These are phyloP conservation scores for Lagenidium sp. DNA, from an alignment of 352 stramenopile species.

Conservation along the genomic window DNA sequence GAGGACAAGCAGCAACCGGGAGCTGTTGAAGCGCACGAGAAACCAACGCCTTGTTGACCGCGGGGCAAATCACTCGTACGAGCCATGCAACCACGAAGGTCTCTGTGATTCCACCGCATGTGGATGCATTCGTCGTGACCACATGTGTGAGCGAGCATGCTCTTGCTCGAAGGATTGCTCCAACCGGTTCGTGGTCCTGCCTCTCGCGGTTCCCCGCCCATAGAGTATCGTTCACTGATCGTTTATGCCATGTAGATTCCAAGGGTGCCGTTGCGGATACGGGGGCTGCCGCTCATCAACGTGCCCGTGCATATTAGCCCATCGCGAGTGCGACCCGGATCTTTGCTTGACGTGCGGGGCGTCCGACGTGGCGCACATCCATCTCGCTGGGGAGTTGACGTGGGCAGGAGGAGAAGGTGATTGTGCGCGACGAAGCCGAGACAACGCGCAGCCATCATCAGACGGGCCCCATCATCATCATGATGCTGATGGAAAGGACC, in stretches of 20 bases:
- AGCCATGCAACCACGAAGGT: slow-evolving; percentile 11
- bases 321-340: slow-evolving; percentile 32
- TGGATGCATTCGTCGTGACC: slow-evolving; percentile 18
- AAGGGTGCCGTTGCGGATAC: slow-evolving; percentile 20
- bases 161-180: slow-evolving; percentile 28
- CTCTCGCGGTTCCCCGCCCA: slow-evolving; percentile 1
- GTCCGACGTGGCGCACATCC: too few relatives aligned
- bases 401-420: too few relatives aligned
- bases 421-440: too few relatives aligned
- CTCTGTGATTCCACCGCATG: slow-evolving; percentile 8
- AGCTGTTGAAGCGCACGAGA: background rate
- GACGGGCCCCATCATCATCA: background rate
- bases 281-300: slow-evolving; percentile 17
- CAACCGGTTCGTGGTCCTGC: slow-evolving; percentile 20
- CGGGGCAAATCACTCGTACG: slow-evolving; percentile 1
- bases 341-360: slow-evolving; percentile 23
- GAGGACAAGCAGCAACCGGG: too few relatives aligned
- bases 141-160: slow-evolving; percentile 38
- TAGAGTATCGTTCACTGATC: background rate
- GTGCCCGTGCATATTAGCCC: slow-evolving; percentile 22
- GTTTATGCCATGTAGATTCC: slow-evolving; percentile 14
- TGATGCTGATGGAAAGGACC: background rate
- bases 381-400: too few relatives aligned
- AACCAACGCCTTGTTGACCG: slow-evolving; percentile 1
- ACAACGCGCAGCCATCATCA: background rate